Evolutionary conservation across 805 yeast species (phyloP).

Genomic region (Zygosaccharomyces rouxii): DNA sequence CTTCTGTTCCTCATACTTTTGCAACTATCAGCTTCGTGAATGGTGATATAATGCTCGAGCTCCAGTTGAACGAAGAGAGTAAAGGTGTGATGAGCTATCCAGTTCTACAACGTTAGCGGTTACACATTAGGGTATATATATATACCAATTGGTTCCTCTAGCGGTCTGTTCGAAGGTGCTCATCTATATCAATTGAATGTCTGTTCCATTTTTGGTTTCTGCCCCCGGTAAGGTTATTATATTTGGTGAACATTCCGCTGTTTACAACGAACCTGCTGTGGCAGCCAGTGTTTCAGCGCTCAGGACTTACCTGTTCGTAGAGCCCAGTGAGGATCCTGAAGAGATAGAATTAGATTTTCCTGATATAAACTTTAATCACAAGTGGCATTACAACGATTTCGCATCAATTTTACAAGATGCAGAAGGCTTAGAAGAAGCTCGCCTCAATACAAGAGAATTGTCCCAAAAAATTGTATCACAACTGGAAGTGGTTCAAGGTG

Average conservation of each 20-base stretch:
- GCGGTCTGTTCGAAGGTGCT: background rate
- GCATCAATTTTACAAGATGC: constrained; percentile 16
- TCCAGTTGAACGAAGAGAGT: background rate
- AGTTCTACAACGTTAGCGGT: background rate
- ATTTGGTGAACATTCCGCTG: constrained; percentile 97
- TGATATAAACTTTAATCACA: constrained; percentile 62
- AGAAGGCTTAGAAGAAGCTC: constrained; percentile 18
- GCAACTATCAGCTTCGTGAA: background rate
- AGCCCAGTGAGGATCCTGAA: constrained; percentile 39
- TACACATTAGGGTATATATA: background rate
- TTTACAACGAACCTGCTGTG: constrained; percentile 86
- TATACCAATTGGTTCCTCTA: background rate
- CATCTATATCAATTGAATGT: constrained; percentile 7
- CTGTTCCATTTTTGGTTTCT: constrained; percentile 64
- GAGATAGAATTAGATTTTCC: constrained; percentile 70
- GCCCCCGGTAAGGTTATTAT: constrained; percentile 96
- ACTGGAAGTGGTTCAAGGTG: constrained; percentile 42
- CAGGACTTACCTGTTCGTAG: constrained; percentile 73
- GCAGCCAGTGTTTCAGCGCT: constrained; percentile 85
- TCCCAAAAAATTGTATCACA: constrained; percentile 53
- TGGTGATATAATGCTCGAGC: background rate
- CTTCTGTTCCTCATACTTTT: background rate
- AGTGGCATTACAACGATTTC: constrained; percentile 47
- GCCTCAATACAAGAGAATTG: constrained; percentile 47
- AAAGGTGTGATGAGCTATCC: background rate